Evolutionary conservation across 257 asterid genomes (phyloP).

Genomic region (Leptodermis oblonga): DNA sequence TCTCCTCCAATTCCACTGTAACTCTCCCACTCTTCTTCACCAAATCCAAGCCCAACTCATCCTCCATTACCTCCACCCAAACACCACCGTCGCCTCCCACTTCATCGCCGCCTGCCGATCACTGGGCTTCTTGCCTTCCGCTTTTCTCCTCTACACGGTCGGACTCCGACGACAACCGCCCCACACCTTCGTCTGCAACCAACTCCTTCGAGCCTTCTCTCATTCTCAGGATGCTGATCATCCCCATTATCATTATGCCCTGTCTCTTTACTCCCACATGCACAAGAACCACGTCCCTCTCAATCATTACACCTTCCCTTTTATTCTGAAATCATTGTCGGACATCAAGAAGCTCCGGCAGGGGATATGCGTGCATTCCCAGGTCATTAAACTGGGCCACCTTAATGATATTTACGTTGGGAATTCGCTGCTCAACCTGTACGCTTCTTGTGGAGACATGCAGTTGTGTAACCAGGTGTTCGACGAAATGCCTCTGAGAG

Average conservation of each 20-base stretch:
- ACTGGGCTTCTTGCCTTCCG: slow-evolving; percentile 43
- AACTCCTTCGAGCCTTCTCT: slow-evolving; percentile 53
- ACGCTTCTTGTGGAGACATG: slow-evolving; percentile 47
- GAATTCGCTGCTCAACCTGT: slow-evolving; percentile 54
- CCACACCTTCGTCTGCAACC: slow-evolving; percentile 61
- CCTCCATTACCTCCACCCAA: slow-evolving; percentile 35
- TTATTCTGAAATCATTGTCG: slow-evolving; percentile 53
- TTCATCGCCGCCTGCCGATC: slow-evolving; percentile 51
- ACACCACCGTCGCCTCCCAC: slow-evolving; percentile 45
- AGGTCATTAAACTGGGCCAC: slow-evolving; percentile 40
- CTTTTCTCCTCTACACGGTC: slow-evolving; percentile 54
- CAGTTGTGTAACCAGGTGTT: slow-evolving; percentile 44
- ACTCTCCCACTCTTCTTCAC: slow-evolving; percentile 31
- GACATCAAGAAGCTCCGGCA: slow-evolving; percentile 34
- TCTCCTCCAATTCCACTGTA: slow-evolving; percentile 21
- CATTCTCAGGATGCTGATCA: slow-evolving; percentile 34
- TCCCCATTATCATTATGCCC: slow-evolving; percentile 26
- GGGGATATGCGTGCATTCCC: slow-evolving; percentile 51
- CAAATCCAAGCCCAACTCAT: slow-evolving; percentile 64
- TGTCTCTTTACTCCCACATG: slow-evolving; percentile 46
- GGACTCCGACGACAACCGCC: slow-evolving; percentile 24
- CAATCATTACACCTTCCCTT: slow-evolving; percentile 59
- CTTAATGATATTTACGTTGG: slow-evolving; percentile 52
- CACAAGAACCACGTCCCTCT: slow-evolving; percentile 25
- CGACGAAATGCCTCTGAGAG: slow-evolving; percentile 69